Base-by-base conservation (phyloP, 305 asterid species). In the Plantago coronopus region DNA sequence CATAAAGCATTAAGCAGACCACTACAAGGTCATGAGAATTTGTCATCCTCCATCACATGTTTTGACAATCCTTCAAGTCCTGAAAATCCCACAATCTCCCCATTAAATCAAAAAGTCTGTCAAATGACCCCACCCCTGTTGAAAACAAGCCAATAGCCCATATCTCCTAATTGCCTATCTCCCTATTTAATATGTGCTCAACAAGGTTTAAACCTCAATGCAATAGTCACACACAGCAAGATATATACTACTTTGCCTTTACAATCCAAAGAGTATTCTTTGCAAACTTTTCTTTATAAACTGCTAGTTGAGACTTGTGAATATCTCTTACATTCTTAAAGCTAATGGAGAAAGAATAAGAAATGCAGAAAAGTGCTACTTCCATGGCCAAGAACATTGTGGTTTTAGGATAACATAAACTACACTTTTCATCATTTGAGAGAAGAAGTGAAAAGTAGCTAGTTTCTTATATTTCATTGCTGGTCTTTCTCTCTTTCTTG, bases 41-140 rank as follows among this genome's bases (percentile, higher is more conserved):
- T 72, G 62, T 61, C 27, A 48, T 54, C 56, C 62, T 64, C 63
- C 73, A 72, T 62, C 67, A 50, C 76, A 63, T 66, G 64, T 66
- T n/a, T n/a, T 68, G 69, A 71, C 79, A 49, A 47, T 60, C 42
- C 15, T 48, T 48, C 83, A 68, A 34, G 65, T 64, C 56, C 63
- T 49, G 7, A 25, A 51, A 72, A 67, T 65, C 44, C 67, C 76
- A 63, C 51, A 69, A 61, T 21, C 54, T 46, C 59, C n/a, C 81
- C 75, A 73, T 66, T 70, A 72, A 66, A 61, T 40, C 70, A 69
- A 67, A 75, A 78, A 78, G 74, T 72, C 72, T 64, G 73, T 72
- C 67, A 53, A 66, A 62, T 14, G 38, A 77, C 67, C 79, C 77
- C 77, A 63, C 65, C 63, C 40, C 21, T 67, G 46, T 64, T 59